A percentile compares a stretch with the other conserved stretches of the same genome.
Evolutionary conservation across 768 basidiomycete species (phyloP).

Genomic region (Roridomyces roridus): DNA sequence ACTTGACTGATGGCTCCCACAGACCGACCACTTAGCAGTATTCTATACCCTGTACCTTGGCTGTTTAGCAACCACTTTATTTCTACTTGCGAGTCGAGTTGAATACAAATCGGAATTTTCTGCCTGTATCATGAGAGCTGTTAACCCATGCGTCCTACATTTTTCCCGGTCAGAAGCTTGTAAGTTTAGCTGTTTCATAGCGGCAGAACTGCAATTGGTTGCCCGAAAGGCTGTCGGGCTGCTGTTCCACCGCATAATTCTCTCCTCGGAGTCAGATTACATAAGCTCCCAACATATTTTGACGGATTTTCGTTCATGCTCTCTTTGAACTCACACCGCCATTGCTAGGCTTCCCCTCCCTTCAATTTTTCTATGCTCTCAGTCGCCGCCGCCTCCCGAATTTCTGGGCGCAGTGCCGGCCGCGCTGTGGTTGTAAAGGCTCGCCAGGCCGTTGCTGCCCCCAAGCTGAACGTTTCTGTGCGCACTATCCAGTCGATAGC

Average conservation of each 20-base stretch:
- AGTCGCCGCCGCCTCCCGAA: conserved; percentile 39
- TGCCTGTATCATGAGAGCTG: not conserved
- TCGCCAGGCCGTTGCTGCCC: conserved; percentile 46
- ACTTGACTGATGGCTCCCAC: not conserved
- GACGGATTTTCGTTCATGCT: not conserved
- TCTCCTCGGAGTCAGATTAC: conserved; percentile 7
- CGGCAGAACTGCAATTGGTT: conserved; percentile 10
- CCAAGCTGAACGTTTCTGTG: conserved; percentile 37
- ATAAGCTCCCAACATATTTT: conserved; percentile 6
- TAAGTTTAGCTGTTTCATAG: conserved; percentile 3
- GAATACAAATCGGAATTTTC: not conserved
- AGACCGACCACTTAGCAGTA: conserved; percentile 6
- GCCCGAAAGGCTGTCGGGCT: not conserved
- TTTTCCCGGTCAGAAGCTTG: not conserved
- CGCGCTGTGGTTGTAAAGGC: conserved; percentile 57
- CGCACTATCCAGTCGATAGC: conserved; percentile 65
- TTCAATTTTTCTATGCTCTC: conserved; percentile 38
- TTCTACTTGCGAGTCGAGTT: not conserved
- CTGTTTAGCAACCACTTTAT: not conserved
- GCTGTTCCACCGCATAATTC: conserved; percentile 10
- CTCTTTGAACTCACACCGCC: not conserved
- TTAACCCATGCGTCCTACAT: not conserved
- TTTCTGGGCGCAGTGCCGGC: conserved; percentile 43
- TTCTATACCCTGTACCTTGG: not conserved
- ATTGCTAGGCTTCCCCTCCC: not conserved